Conservation (phyloP, 768 basidiomycete genomes). For the Mycena capillaripes region DNA sequence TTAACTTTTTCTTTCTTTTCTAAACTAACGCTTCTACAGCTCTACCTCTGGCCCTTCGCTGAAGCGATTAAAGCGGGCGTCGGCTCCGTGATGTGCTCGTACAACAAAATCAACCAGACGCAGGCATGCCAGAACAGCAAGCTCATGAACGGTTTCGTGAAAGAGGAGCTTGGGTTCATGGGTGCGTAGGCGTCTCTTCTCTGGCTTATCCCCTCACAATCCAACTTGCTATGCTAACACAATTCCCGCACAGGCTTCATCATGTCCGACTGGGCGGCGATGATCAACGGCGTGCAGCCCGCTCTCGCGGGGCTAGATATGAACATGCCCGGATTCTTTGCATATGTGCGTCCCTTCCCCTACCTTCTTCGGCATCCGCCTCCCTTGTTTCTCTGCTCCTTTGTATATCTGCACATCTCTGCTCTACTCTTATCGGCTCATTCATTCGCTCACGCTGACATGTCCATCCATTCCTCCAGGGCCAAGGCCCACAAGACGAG, state of each 20-base stretch:
- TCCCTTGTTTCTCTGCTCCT: too few species aligned
- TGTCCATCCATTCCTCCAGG: too few species aligned
- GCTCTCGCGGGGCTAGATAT: conserved; percentile 39
- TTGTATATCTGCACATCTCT: too few species aligned
- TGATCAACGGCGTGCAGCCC: conserved; percentile 35
- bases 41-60: conserved; percentile 44
- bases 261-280: conserved; percentile 63
- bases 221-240: not conserved
- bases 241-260: conserved; percentile 25
- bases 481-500: conserved; percentile 10
- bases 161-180: conserved; percentile 64
- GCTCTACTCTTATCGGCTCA: too few species aligned
- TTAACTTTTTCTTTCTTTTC: conserved; percentile 41
- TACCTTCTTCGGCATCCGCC: not conserved
- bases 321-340: conserved; percentile 51
- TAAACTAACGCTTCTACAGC: conserved; percentile 22
- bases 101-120: conserved; percentile 56
- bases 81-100: conserved; percentile 46
- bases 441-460: too few species aligned
- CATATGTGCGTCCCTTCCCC: conserved; percentile 31
- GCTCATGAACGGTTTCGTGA: conserved; percentile 57
- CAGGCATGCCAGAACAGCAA: conserved; percentile 62
- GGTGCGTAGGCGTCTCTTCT: conserved; percentile 43
- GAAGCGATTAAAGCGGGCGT: conserved; percentile 50
- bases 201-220: not conserved